Percentiles rank a stretch among this genome's conserved stretches.
Evolutionary conservation across 345 rosid genomes (phyloP).

Genomic region (Mercurialis annua): DNA sequence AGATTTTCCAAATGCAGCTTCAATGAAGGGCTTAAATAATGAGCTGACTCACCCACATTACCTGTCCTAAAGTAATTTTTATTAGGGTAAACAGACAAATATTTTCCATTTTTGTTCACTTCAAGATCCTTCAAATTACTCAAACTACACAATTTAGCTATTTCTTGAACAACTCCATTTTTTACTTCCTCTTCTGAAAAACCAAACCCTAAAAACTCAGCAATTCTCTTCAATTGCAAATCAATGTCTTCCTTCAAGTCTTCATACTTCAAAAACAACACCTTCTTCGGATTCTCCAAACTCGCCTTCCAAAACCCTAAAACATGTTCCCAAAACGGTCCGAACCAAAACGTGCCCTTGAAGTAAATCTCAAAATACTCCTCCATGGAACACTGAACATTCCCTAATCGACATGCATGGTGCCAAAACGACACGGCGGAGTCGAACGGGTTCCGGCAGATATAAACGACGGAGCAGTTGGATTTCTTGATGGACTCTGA

Average conservation of each 20-base stretch:
- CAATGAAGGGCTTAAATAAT: constrained; percentile 18
- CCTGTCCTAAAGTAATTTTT: constrained; percentile 21
- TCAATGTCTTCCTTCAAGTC: not conserved
- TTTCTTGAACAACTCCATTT: constrained; percentile 12
- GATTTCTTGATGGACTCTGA: not conserved
- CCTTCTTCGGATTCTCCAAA: not conserved
- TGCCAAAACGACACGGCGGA: not conserved
- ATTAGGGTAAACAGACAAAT: constrained; percentile 3
- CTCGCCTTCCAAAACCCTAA: constrained; percentile 5
- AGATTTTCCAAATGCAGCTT: not conserved
- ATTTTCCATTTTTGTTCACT: constrained; percentile 14
- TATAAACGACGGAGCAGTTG: not conserved
- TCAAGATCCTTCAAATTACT: constrained; percentile 24
- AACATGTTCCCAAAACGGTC: constrained; percentile 9
- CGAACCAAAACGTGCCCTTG: not conserved
- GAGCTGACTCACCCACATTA: constrained; percentile 25
- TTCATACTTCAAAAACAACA: not conserved
- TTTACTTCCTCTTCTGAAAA: constrained; percentile 22
- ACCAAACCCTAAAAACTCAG: constrained; percentile 17
- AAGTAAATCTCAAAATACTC: not conserved
- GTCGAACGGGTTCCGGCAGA: constrained; percentile 8
- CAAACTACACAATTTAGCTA: constrained; percentile 17
- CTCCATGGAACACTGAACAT: not conserved
- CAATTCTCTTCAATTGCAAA: not conserved
- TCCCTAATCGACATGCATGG: not conserved